Conservation (phyloP, 2,329 filamentous ascomycete genomes). For the Aspergillus novofumigatus region DNA sequence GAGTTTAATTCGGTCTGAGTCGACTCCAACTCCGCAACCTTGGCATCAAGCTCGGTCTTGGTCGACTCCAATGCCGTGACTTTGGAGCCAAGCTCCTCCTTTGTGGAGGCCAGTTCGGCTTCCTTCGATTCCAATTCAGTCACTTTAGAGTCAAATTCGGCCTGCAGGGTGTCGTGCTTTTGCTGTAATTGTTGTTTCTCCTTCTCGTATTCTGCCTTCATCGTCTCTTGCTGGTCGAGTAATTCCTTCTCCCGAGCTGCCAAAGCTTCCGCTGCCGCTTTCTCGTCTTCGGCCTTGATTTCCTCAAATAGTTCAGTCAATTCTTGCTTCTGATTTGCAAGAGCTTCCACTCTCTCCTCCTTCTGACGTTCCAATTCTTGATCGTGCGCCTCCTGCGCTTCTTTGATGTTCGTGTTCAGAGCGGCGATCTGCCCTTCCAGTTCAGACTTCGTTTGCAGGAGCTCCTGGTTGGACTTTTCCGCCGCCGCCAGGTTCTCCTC, state of each 20-base stretch:
- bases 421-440: slow-evolving; percentile 39
- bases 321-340: slow-evolving; percentile 42
- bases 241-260: slow-evolving; percentile 42
- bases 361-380: slow-evolving; percentile 32
- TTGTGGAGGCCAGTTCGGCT: slow-evolving; percentile 26
- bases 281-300: slow-evolving; percentile 42
- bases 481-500: slow-evolving; percentile 44
- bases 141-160: slow-evolving; percentile 34
- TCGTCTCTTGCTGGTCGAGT: slow-evolving; percentile 33
- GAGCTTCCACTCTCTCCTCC: slow-evolving; percentile 30
- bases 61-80: slow-evolving; percentile 23
- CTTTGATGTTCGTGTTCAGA: slow-evolving; percentile 36
- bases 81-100: slow-evolving; percentile 27
- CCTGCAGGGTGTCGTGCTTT: slow-evolving; percentile 32
- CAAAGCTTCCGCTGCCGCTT: slow-evolving; percentile 33
- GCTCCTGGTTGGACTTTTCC: slow-evolving; percentile 42
- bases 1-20: slow-evolving; percentile 27
- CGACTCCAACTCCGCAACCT: slow-evolving; percentile 10
- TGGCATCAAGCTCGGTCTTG: slow-evolving; percentile 23
- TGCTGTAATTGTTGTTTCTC: slow-evolving; percentile 37
- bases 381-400: slow-evolving; percentile 43
- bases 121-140: slow-evolving; percentile 27
- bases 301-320: slow-evolving; percentile 47
- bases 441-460: slow-evolving; percentile 42
- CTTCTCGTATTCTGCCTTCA: slow-evolving; percentile 33